Conservation (phyloP, 371 early-diverging fungal genomes). For the Syncephalastrum racemosum region DNA sequence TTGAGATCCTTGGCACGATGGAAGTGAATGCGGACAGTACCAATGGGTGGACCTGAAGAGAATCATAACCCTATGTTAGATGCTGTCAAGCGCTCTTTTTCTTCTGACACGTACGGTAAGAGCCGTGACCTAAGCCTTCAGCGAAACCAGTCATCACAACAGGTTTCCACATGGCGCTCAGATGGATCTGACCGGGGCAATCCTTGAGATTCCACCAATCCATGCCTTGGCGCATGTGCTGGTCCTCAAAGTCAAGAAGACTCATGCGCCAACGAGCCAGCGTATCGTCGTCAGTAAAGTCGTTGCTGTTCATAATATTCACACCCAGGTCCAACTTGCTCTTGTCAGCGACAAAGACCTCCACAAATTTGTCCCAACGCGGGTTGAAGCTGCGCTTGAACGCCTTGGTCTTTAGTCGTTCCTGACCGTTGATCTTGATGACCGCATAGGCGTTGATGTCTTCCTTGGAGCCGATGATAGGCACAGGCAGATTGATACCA, state of each 20-base stretch:
- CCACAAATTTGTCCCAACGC: slow-evolving; percentile 51
- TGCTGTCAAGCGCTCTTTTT: neutral
- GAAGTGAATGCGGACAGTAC: slow-evolving; percentile 80
- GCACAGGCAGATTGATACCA: slow-evolving; percentile 34
- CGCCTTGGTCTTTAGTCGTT: slow-evolving; percentile 37
- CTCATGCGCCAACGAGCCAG: slow-evolving; percentile 35
- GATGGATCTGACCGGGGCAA: slow-evolving; percentile 49
- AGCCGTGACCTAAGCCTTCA: slow-evolving; percentile 38
- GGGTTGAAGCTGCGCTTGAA: slow-evolving; percentile 56
- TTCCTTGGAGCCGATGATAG: slow-evolving; percentile 30
- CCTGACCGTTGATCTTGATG: slow-evolving; percentile 41
- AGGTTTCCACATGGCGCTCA: slow-evolving; percentile 59
- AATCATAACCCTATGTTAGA: neutral
- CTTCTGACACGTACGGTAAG: slow-evolving; percentile 27
- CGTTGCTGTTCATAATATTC: slow-evolving; percentile 26
- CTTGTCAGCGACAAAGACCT: slow-evolving; percentile 48
- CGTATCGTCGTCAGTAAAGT: slow-evolving; percentile 28
- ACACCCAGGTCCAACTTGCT: slow-evolving; percentile 35
- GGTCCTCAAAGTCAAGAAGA: slow-evolving; percentile 28
- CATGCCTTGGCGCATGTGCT: slow-evolving; percentile 34
- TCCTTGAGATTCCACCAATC: slow-evolving; percentile 57
- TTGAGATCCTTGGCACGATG: slow-evolving; percentile 71
- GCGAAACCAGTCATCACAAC: slow-evolving; percentile 51
- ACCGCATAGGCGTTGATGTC: slow-evolving; percentile 51
- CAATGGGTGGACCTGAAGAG: slow-evolving; percentile 62